Evolutionary conservation across 176 grass and related monocot genomes (phyloP).

Genomic region (Puya raimondii): DNA sequence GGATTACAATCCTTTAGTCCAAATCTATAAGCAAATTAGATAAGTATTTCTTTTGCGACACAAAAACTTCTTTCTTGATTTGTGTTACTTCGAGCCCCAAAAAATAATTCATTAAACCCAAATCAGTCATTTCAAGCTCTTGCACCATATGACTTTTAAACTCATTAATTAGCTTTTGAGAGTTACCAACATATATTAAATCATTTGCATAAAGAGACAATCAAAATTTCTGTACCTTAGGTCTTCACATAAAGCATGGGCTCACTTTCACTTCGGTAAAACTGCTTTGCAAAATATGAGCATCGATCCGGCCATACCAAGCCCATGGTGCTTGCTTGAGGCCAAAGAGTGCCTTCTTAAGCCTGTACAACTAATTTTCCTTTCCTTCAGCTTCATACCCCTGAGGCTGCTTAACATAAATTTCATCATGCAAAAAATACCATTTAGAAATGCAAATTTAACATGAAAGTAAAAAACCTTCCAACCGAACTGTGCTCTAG

Average conservation of each 20-base stretch:
- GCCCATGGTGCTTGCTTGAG: background rate
- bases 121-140: background rate
- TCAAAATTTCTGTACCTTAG: background rate
- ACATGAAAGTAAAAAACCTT: background rate
- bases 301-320: background rate
- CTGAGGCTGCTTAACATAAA: background rate
- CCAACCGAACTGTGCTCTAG: background rate
- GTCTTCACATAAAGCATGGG: background rate
- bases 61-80: background rate
- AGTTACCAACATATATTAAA: background rate
- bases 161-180: background rate
- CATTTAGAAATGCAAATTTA: background rate
- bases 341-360: background rate
- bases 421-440: background rate
- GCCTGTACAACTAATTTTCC: background rate
- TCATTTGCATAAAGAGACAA: background rate
- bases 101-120: background rate
- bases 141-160: background rate
- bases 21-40: background rate
- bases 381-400: background rate
- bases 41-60: background rate
- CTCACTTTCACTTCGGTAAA: background rate
- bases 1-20: background rate
- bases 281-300: background rate
- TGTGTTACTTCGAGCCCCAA: background rate